Percentiles rank a stretch among this genome's conserved stretches.
Conservation (phyloP, 148 eudicot species). For the Amaranthus palmeri region DNA sequence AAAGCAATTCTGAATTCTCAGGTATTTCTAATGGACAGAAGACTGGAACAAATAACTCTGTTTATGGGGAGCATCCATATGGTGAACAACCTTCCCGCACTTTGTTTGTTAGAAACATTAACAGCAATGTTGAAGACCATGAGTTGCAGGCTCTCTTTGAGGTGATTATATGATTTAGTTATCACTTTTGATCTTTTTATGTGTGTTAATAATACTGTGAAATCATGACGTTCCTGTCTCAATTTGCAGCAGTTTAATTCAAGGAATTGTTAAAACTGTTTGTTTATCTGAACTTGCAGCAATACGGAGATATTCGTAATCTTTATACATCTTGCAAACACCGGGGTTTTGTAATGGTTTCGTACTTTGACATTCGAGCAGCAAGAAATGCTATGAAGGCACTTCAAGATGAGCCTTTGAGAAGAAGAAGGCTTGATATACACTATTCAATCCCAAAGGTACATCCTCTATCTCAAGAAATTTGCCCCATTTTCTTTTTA, state of each 20-base stretch:
- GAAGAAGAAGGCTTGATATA: slow-evolving; percentile 71
- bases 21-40: slow-evolving; percentile 28
- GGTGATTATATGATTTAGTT: slow-evolving; percentile 27
- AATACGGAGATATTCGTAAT: slow-evolving; percentile 72
- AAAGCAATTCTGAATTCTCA: slow-evolving; percentile 28
- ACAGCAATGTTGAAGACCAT: slow-evolving; percentile 63
- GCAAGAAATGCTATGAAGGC: slow-evolving; percentile 69
- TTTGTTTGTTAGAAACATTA: slow-evolving; percentile 71
- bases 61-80: slow-evolving; percentile 38
- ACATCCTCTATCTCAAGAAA: no score
- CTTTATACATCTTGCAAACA: slow-evolving; percentile 79
- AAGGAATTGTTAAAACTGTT: neutral
- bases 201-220: neutral
- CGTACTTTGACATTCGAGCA: slow-evolving; percentile 80
- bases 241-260: slow-evolving; percentile 35
- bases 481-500: no score
- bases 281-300: slow-evolving; percentile 35
- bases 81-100: slow-evolving; percentile 62
- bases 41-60: slow-evolving; percentile 27
- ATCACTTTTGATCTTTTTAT: neutral
- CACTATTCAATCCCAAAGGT: slow-evolving; percentile 82
- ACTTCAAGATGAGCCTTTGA: slow-evolving; percentile 63
- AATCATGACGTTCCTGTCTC: slow-evolving; percentile 5
- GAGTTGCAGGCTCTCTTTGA: slow-evolving; percentile 65
- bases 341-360: slow-evolving; percentile 75